Evolutionary conservation across 805 yeast species (phyloP), one percentile per base, ranked within the genome.

Genomic region (Candida hispaniensis): DNA sequence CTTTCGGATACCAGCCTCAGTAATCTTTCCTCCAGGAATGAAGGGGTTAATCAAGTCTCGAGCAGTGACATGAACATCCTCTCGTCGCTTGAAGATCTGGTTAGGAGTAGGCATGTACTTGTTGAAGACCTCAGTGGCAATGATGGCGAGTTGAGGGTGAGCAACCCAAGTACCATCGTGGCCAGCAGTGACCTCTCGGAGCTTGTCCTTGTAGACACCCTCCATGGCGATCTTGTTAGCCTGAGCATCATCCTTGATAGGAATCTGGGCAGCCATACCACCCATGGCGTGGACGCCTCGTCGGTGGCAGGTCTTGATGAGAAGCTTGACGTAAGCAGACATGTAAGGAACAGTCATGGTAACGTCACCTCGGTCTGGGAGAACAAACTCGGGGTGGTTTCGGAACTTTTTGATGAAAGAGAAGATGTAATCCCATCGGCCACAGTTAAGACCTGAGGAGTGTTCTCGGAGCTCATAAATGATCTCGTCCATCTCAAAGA

Each of bases 131-230:
- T 71, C 69, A 47, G 71, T 62, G 18, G 76, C 80, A 47, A 73
- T 69, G 14, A 67, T 64, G 16, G 76, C 82, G 51, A 75, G 66
- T 19, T 74, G 78, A 12, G 82, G 82, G 57, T 75, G 82, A 27
- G 82, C 82, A 46, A 75, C 78, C 82, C 82, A 75, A 48, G 80
- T 73, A 19, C 81, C 79, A 56, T 75, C 82, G 55, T 77, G 78
- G 27, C 82, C 82, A 25, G 76, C 74, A 30, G 58, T 49, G 26
- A 65, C 82, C 58, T 75, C 82, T 40, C 81, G 64, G 49, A 71
- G 64, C 64, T 75, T 75, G 59, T 75, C 82, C 51, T 64, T 68
- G 47, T 71, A 67, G 39, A 75, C 82, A 44, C 73, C 74, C 47
- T 70, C 75, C 73, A 75, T 68, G 34, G 80, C 80, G 34, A 60